These are phyloP conservation scores for Diaporthe aspalathi DNA, from an alignment of 2,329 filamentous ascomycete species.

Conservation along the genomic window DNA sequence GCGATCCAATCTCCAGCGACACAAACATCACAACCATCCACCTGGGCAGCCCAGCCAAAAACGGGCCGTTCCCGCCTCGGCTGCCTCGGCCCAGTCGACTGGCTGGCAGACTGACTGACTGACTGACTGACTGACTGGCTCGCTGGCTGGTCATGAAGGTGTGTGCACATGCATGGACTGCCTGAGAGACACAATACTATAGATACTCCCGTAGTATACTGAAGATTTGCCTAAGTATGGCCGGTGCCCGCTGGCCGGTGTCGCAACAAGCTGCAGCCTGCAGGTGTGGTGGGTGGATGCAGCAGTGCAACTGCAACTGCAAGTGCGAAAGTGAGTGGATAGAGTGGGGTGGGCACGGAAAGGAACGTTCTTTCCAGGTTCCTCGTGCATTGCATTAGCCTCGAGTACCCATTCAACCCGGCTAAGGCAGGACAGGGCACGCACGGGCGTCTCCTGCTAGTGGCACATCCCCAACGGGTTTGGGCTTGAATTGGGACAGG, in stretches of 20 bases:
- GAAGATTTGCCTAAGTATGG: background rate
- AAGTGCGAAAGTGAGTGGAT: background rate
- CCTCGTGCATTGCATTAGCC: constrained; percentile 26
- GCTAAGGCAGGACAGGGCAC: background rate
- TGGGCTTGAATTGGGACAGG: constrained; percentile 7
- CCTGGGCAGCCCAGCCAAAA: constrained; percentile 22
- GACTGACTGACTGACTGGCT: background rate
- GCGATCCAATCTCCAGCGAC: background rate
- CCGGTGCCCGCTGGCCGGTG: background rate
- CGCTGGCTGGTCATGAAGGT: background rate
- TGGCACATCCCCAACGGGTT: background rate
- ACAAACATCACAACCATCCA: no score
- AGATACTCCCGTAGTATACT: background rate
- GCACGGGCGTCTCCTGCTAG: constrained; percentile 4
- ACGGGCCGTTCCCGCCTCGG: constrained; percentile 32
- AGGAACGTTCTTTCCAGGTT: constrained; percentile 32
- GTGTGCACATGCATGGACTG: background rate
- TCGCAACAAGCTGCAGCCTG: background rate
- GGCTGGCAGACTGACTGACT: no score
- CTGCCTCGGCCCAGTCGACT: constrained; percentile 1
- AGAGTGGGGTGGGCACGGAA: constrained; percentile 16
- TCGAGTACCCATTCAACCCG: background rate
- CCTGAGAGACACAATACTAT: background rate
- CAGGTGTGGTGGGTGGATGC: no score
- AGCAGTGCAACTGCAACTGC: no score